Evolutionary conservation across 208 protist genomes (phyloP).

Genomic region (Leishmania major): DNA sequence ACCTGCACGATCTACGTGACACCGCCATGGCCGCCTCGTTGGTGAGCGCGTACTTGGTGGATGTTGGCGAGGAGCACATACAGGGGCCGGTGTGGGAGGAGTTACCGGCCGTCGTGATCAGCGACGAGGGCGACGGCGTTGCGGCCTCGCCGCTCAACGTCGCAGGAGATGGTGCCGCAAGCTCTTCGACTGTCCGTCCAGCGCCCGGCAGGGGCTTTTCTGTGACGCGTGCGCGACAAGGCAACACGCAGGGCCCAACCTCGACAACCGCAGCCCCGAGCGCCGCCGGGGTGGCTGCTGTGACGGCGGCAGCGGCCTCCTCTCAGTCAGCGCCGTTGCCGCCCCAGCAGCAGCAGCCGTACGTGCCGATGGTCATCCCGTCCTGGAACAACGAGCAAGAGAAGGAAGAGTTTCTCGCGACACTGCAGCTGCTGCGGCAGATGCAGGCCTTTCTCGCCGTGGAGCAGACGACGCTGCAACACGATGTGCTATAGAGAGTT

Average conservation of each 20-base stretch:
- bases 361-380: slow-evolving; percentile 61
- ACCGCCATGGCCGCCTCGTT: slow-evolving; percentile 31
- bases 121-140: background rate
- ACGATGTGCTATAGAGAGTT: background rate
- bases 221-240: slow-evolving; percentile 48
- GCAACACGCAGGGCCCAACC: slow-evolving; percentile 22
- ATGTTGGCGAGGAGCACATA: slow-evolving; percentile 74
- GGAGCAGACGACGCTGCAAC: background rate
- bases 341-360: slow-evolving; percentile 24
- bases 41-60: slow-evolving; percentile 59
- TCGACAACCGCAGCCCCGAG: background rate
- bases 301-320: background rate
- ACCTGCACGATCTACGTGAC: slow-evolving; percentile 37
- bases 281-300: background rate
- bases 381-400: slow-evolving; percentile 71
- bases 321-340: background rate
- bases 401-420: slow-evolving; percentile 64
- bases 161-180: background rate
- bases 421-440: slow-evolving; percentile 44
- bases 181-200: background rate
- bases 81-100: slow-evolving; percentile 35
- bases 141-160: background rate
- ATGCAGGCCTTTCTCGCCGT: slow-evolving; percentile 26
- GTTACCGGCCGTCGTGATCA: slow-evolving; percentile 13
- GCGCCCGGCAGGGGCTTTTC: slow-evolving; percentile 40